These are phyloP conservation scores for Bryoglossum gracile DNA, from an alignment of 495 filamentous ascomycete genomes.

Conservation along the genomic window DNA sequence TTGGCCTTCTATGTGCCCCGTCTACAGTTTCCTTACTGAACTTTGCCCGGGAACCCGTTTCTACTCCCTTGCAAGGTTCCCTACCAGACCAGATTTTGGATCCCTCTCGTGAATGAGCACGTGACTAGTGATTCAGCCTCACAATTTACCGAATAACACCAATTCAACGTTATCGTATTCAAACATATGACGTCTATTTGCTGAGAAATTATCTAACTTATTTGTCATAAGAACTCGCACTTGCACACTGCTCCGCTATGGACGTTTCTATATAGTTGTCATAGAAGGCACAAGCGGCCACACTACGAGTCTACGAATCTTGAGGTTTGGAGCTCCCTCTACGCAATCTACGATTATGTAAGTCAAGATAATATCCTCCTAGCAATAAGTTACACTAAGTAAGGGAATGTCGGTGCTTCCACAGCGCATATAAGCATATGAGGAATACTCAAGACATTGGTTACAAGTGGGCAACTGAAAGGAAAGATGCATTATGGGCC, in stretches of 20 bases:
- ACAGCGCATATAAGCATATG: too few species aligned
- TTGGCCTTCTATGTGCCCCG: too few species aligned
- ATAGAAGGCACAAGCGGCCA: neutral
- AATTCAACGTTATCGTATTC: slow-evolving; percentile 8
- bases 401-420: neutral
- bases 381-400: neutral
- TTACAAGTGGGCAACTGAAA: too few species aligned
- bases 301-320: neutral
- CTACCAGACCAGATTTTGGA: slow-evolving; percentile 8
- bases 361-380: neutral
- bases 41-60: too few species aligned
- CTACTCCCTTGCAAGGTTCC: too few species aligned
- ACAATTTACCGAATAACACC: slow-evolving; percentile 1
- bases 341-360: neutral
- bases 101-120: slow-evolving; percentile 2
- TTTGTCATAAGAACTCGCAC: neutral
- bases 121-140: slow-evolving; percentile 10
- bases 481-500: too few species aligned
- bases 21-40: too few species aligned
- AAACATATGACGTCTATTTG: slow-evolving; percentile 3
- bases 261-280: slow-evolving; percentile 19
- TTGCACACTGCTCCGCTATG: slow-evolving; percentile 5
- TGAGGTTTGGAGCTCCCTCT: neutral
- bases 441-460: too few species aligned
- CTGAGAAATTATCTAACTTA: slow-evolving; percentile 6